Evolutionary conservation across 768 basidiomycete genomes (phyloP), one percentile per base, ranked within the genome.

Genomic region (Russula sp.): DNA sequence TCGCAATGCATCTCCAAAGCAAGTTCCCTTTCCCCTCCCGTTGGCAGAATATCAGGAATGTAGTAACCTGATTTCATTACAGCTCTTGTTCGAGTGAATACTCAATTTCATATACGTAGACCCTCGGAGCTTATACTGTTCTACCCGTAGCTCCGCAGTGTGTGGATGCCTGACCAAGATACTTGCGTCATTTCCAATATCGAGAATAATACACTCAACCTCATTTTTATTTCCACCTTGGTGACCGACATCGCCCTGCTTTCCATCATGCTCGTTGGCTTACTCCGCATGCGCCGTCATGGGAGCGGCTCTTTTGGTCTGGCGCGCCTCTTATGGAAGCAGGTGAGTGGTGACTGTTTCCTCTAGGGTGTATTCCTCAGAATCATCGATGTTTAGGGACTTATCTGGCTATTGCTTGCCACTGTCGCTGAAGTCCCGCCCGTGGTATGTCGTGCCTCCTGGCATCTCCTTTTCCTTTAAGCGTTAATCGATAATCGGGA

Each of bases 381-480:
- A n/a, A n/a, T n/a, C n/a, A n/a, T n/a, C n/a, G 1, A 43, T 20
- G 41, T 55, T 45, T 35, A 56, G 55, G 55, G 53, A 7, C 13
- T 61, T 38, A 50, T 57, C 14, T 56, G 55, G 46, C 13, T 61
- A 18, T 22, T 56, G 1, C 11, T 47, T 47, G 54, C 60, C 16
- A 61, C 47, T 16, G 7, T 36, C 10, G 55, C 38, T n/a, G n/a
- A n/a, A n/a, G n/a, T n/a, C n/a, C n/a, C n/a, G n/a, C n/a, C n/a
- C n/a, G n/a, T n/a, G n/a, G 55, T 61, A n/a, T 22, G 52, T 32
- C 41, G n/a, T n/a, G n/a, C n/a, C n/a, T n/a, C n/a, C n/a, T n/a
- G n/a, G n/a, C n/a, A n/a, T n/a, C n/a, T n/a, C n/a, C n/a, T n/a
- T n/a, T n/a, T n/a, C n/a, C n/a, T n/a, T n/a, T n/a, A n/a, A n/a